Percentiles rank a stretch among this genome's conserved stretches.
These are phyloP conservation scores for Fusarium oligoseptatum DNA, from an alignment of 2,329 filamentous ascomycete genomes.

Conservation along the genomic window DNA sequence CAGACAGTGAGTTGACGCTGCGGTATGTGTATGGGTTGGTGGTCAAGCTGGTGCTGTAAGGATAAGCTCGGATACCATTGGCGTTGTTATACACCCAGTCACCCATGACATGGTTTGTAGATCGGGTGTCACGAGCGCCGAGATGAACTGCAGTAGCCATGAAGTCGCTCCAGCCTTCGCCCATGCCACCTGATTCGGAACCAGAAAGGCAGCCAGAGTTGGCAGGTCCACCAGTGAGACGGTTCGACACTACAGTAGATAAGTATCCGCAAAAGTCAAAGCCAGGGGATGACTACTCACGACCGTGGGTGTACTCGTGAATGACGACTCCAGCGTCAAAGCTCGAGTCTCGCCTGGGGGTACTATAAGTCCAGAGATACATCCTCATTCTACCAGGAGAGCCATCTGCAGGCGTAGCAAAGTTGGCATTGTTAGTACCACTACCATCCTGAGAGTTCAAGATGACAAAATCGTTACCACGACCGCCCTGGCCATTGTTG, in stretches of 20 bases:
- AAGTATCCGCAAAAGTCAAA: constrained; percentile 17
- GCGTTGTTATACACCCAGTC: constrained; percentile 62
- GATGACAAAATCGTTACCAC: constrained; percentile 65
- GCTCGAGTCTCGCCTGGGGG: constrained; percentile 64
- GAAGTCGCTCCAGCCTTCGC: constrained; percentile 71
- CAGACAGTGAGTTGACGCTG: constrained; percentile 52
- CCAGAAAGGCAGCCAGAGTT: constrained; percentile 63
- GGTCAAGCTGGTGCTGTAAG: constrained; percentile 64
- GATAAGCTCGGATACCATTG: constrained; percentile 62
- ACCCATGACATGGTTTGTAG: constrained; percentile 62
- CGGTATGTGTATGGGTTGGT: constrained; percentile 66
- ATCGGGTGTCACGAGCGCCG: constrained; percentile 60
- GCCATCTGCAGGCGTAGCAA: constrained; percentile 67
- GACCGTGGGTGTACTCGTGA: constrained; percentile 69
- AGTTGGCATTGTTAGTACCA: constrained; percentile 69
- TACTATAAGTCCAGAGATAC: constrained; percentile 67
- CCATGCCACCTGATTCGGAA: constrained; percentile 68
- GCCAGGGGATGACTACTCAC: constrained; percentile 46
- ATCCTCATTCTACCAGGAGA: constrained; percentile 67
- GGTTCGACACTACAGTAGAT: constrained; percentile 62
- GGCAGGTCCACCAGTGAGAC: constrained; percentile 69
- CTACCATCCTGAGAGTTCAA: constrained; percentile 69
- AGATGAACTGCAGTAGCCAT: constrained; percentile 65
- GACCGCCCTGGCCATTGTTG: constrained; percentile 67
- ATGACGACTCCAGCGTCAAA: constrained; percentile 73